These are phyloP conservation scores for Mycena vitilis DNA, from an alignment of 768 basidiomycete genomes.

Conservation along the genomic window DNA sequence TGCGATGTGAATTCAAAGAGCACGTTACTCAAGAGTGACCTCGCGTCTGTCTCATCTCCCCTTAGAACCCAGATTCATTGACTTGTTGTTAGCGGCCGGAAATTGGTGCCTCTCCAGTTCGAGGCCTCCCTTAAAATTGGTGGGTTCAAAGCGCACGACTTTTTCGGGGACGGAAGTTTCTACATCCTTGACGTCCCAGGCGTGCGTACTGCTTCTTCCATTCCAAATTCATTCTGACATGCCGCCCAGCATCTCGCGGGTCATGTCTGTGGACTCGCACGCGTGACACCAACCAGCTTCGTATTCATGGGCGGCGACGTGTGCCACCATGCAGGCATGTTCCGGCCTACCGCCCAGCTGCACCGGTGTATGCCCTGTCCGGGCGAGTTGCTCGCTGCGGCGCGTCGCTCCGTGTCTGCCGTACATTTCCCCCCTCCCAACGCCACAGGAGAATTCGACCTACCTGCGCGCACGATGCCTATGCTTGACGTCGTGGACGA, in stretches of 20 bases:
- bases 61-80: neutral
- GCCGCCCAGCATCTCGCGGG: constrained; percentile 33
- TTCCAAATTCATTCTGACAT: too few species aligned
- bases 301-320: constrained; percentile 38
- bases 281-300: constrained; percentile 36
- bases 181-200: constrained; percentile 39
- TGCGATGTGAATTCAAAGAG: constrained; percentile 29
- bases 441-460: constrained; percentile 15
- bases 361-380: constrained; percentile 35
- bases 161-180: constrained; percentile 41
- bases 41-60: constrained; percentile 24
- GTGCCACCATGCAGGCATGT: constrained; percentile 35
- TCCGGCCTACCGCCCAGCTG: constrained; percentile 36
- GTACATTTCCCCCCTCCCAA: constrained; percentile 17
- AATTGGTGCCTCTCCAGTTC: constrained; percentile 31
- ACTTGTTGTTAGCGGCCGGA: constrained; percentile 30
- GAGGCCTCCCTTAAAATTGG: constrained; percentile 31
- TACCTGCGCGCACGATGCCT: constrained; percentile 19
- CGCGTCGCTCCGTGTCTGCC: constrained; percentile 18
- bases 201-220: constrained; percentile 7
- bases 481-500: constrained; percentile 20
- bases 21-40: constrained; percentile 29
- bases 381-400: constrained; percentile 14
- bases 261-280: constrained; percentile 38
- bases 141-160: constrained; percentile 35